Conservation (phyloP, 2,329 filamentous ascomycete species). For the Sclerotinia minor region DNA sequence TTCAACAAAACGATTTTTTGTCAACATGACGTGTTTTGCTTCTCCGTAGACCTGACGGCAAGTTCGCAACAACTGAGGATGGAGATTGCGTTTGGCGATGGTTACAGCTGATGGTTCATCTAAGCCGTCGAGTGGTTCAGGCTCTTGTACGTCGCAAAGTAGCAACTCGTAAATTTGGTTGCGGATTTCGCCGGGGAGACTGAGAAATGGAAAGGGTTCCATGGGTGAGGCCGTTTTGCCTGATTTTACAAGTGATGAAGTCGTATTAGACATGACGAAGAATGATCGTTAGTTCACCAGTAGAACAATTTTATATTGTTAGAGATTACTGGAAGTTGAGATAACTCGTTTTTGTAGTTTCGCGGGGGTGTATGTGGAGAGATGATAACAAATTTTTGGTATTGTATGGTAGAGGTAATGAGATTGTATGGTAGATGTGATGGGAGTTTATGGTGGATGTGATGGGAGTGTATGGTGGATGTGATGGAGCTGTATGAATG, state of each 20-base stretch:
- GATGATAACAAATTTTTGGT: not conserved
- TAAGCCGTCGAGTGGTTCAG: not conserved
- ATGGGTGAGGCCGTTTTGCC: no score
- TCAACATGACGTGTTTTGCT: not conserved
- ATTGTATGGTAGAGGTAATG: not conserved
- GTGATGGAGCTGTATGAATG: not conserved
- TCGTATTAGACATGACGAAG: not conserved
- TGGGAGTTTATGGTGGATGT: no score
- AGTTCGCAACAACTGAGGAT: not conserved
- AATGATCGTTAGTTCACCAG: not conserved
- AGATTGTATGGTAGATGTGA: no score
- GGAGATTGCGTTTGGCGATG: not conserved
- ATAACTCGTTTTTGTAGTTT: not conserved
- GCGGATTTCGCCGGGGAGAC: not conserved
- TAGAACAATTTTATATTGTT: not conserved
- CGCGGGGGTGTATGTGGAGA: not conserved
- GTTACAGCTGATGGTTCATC: not conserved
- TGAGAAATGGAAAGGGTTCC: not conserved
- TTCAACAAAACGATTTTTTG: not conserved
- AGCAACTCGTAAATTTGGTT: not conserved
- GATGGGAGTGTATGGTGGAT: no score
- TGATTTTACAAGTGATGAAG: not conserved
- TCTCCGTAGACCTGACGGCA: conserved; percentile 1
- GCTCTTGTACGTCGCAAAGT: not conserved
- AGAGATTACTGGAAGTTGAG: not conserved